Percentiles rank a stretch among this genome's conserved stretches.
phyloP scores from a whole-genome alignment of 2,329 filamentous ascomycete species.

The Colletotrichum orchidophilum region DNA sequence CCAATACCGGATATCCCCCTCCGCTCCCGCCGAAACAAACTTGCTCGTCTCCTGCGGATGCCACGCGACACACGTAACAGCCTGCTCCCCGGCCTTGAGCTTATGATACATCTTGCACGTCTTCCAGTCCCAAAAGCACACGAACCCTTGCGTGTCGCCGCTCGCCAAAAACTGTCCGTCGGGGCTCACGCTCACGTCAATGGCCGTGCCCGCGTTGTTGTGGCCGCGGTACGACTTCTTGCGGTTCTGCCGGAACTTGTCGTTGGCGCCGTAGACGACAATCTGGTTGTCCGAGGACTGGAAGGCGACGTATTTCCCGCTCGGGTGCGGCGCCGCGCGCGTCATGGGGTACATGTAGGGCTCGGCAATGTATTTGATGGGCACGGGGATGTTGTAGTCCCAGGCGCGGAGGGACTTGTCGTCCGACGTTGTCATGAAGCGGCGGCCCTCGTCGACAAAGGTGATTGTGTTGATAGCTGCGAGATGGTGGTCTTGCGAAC shows the following conservation, averaged over 20 bases:
- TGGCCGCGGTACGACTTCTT: conserved; percentile 98
- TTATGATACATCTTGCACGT: conserved; percentile 99
- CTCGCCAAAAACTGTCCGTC: conserved; percentile 91
- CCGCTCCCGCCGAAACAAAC: conserved; percentile 88
- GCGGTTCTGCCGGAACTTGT: conserved; percentile 96
- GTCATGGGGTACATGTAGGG: conserved; percentile 98
- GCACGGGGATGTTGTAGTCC: conserved; percentile 98
- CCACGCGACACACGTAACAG: conserved; percentile 91
- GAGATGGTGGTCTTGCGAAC: conserved; percentile 84
- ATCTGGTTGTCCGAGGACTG: conserved; percentile 94
- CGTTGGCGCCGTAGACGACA: conserved; percentile 91
- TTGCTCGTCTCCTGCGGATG: conserved; percentile 98
- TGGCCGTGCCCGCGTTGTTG: conserved; percentile 93
- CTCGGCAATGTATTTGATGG: conserved; percentile 98
- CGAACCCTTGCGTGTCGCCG: conserved; percentile 87
- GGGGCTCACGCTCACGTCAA: conserved; percentile 87
- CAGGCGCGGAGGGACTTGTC: conserved; percentile 96
- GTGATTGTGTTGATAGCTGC: conserved; percentile 98
- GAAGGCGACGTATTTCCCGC: conserved; percentile 92
- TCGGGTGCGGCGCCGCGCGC: conserved; percentile 83
- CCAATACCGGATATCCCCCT: conserved; percentile 92
- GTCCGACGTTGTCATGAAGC: conserved; percentile 98
- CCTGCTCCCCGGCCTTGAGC: conserved; percentile 83
- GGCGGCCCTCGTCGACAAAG: conserved; percentile 92
- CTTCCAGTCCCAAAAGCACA: conserved; percentile 99